A percentile compares a stretch with the other conserved stretches of the same genome.
These are phyloP conservation scores for Aspergillus sclerotiicarbonarius DNA, from an alignment of 495 filamentous ascomycete species.

Conservation along the genomic window DNA sequence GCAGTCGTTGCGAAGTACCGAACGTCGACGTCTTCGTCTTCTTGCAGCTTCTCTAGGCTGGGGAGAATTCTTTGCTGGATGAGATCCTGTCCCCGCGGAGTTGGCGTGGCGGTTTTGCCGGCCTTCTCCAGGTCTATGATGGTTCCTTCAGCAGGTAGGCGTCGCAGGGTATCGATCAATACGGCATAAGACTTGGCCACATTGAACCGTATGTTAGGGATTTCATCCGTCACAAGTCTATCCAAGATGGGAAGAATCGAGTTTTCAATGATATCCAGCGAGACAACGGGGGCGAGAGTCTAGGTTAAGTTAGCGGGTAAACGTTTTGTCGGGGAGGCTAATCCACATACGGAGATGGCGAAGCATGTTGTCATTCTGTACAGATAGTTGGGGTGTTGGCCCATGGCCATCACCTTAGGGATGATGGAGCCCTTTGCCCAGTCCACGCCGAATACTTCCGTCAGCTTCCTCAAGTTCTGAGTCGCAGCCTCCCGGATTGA, in stretches of 20 bases:
- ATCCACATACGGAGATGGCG: slow-evolving; percentile 82
- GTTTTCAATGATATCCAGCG: slow-evolving; percentile 83
- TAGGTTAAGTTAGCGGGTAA: slow-evolving; percentile 41
- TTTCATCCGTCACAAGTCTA: slow-evolving; percentile 85
- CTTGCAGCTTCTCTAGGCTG: slow-evolving; percentile 88
- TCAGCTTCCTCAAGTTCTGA: slow-evolving; percentile 95
- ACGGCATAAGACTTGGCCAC: slow-evolving; percentile 95
- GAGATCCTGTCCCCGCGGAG: slow-evolving; percentile 72
- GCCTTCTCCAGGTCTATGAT: slow-evolving; percentile 80
- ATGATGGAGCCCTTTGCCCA: slow-evolving; percentile 98
- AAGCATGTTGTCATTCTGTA: slow-evolving; percentile 99
- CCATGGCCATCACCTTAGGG: slow-evolving; percentile 98
- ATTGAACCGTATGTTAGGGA: slow-evolving; percentile 99
- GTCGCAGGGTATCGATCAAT: slow-evolving; percentile 83
- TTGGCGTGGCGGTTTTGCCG: slow-evolving; percentile 58
- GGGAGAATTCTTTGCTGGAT: slow-evolving; percentile 86
- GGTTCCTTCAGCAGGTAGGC: slow-evolving; percentile 83
- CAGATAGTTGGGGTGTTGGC: slow-evolving; percentile 94
- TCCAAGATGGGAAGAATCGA: slow-evolving; percentile 96
- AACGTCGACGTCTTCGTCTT: slow-evolving; percentile 97
- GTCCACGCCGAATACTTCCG: slow-evolving; percentile 95
- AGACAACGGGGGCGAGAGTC: slow-evolving; percentile 93
- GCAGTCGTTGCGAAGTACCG: slow-evolving; percentile 87
- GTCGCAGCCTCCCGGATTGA: slow-evolving; percentile 97
- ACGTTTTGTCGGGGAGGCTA: background rate